Percentiles rank a stretch among this genome's conserved stretches.
These are phyloP conservation scores for Neofusicoccum laricinum DNA, from an alignment of 2,329 filamentous ascomycete genomes.

Conservation along the genomic window DNA sequence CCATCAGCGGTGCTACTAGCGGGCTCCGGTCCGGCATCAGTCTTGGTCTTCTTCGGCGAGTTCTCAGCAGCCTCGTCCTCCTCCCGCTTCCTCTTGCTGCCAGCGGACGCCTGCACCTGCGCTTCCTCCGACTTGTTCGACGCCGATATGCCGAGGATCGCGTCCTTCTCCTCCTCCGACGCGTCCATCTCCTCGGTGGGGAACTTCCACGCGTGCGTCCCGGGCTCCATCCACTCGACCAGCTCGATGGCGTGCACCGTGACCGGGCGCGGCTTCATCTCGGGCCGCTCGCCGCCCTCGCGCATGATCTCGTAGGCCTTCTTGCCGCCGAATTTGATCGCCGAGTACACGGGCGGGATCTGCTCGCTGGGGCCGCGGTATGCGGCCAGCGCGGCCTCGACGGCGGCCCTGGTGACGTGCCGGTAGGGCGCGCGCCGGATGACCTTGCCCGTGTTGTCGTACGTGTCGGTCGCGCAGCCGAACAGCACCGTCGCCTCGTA, in stretches of 20 bases:
- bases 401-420: slow-evolving; percentile 74
- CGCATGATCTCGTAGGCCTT: slow-evolving; percentile 94
- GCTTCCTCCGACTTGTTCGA: background rate
- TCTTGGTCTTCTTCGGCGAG: slow-evolving; percentile 16
- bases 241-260: slow-evolving; percentile 75
- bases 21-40: slow-evolving; percentile 38
- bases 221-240: slow-evolving; percentile 79
- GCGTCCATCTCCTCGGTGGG: slow-evolving; percentile 74
- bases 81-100: slow-evolving; percentile 30
- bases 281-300: slow-evolving; percentile 81
- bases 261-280: slow-evolving; percentile 78
- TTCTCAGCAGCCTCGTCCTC: slow-evolving; percentile 17
- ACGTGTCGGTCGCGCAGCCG: slow-evolving; percentile 87
- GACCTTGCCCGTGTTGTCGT: slow-evolving; percentile 82
- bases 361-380: slow-evolving; percentile 86
- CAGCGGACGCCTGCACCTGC: slow-evolving; percentile 10
- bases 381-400: slow-evolving; percentile 70
- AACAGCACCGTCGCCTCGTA: slow-evolving; percentile 91
- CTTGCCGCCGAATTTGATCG: slow-evolving; percentile 89
- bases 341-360: slow-evolving; percentile 88
- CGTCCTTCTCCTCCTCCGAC: slow-evolving; percentile 18
- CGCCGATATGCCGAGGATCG: slow-evolving; percentile 10
- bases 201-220: slow-evolving; percentile 74
- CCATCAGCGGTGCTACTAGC: background rate
- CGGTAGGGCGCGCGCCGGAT: slow-evolving; percentile 71